A percentile compares a stretch with the other conserved stretches of the same genome.
Conservation (phyloP, 2,329 filamentous ascomycete species). For the Cladobotryum protrusum region DNA sequence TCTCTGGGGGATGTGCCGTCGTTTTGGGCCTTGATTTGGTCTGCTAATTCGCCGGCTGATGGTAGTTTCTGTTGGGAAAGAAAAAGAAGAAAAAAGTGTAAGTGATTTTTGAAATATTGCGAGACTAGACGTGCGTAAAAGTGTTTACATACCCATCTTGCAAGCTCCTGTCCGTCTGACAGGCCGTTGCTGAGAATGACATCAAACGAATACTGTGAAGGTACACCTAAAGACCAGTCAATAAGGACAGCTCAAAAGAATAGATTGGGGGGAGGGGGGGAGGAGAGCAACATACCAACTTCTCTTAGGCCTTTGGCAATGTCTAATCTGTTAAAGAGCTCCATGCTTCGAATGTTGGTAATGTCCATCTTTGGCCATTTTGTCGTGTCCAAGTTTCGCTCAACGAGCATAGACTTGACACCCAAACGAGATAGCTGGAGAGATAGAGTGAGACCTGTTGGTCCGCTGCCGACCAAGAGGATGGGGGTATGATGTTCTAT, state of each 20-base stretch:
- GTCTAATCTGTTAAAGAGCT: conserved; percentile 1
- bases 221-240: no score
- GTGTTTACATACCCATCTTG: no score
- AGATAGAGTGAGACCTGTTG: conserved; percentile 1
- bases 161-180: no score
- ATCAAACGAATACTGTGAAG: not conserved
- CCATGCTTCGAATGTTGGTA: conserved; percentile 5
- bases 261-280: no score
- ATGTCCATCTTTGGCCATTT: conserved; percentile 9
- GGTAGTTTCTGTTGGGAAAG: no score
- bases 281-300: not conserved
- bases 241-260: no score
- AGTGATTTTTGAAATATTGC: no score
- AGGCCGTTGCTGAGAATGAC: no score
- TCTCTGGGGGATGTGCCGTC: conserved; percentile 1
- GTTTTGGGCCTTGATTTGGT: conserved; percentile 1
- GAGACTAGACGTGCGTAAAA: no score
- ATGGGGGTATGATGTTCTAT: conserved; percentile 2
- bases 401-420: conserved; percentile 1
- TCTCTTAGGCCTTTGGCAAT: conserved; percentile 1
- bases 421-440: conserved; percentile 1
- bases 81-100: no score
- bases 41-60: not conserved
- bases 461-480: conserved; percentile 1
- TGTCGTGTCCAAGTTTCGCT: conserved; percentile 5